These are phyloP conservation scores for Microcera coccophila DNA, from an alignment of 2,329 filamentous ascomycete genomes.

Conservation along the genomic window DNA sequence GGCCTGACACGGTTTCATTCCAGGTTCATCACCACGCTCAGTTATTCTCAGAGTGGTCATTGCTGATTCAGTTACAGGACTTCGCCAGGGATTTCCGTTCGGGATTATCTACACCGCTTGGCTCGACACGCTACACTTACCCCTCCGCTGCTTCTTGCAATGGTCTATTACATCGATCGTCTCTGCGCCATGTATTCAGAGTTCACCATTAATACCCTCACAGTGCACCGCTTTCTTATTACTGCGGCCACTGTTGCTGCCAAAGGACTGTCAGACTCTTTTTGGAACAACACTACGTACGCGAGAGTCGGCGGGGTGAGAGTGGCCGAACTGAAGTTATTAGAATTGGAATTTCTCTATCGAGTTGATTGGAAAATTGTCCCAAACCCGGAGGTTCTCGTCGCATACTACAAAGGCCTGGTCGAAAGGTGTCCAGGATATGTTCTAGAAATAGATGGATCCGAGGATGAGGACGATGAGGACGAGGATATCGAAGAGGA, in stretches of 20 bases:
- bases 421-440: constrained; percentile 64
- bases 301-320: constrained; percentile 90
- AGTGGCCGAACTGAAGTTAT: constrained; percentile 78
- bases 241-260: constrained; percentile 92
- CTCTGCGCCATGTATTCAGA: constrained; percentile 88
- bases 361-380: constrained; percentile 96
- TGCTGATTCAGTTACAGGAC: constrained; percentile 41
- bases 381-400: constrained; percentile 86
- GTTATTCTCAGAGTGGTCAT: constrained; percentile 6
- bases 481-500: constrained; percentile 17
- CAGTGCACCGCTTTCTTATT: constrained; percentile 95
- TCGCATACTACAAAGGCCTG: constrained; percentile 87
- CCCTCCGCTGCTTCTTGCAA: constrained; percentile 89
- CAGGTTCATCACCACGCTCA: constrained; percentile 50
- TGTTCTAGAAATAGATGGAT: constrained; percentile 41
- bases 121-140: constrained; percentile 92
- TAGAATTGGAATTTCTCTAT: constrained; percentile 91
- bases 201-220: constrained; percentile 94
- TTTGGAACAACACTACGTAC: constrained; percentile 98
- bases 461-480: constrained; percentile 31
- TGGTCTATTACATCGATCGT: constrained; percentile 98
- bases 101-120: constrained; percentile 87
- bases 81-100: constrained; percentile 85
- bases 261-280: constrained; percentile 92
- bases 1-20: constrained; percentile 94